Evolutionary conservation across 768 basidiomycete genomes (phyloP), one percentile per base, ranked within the genome.

Genomic region (Coprinellus micaceus): DNA sequence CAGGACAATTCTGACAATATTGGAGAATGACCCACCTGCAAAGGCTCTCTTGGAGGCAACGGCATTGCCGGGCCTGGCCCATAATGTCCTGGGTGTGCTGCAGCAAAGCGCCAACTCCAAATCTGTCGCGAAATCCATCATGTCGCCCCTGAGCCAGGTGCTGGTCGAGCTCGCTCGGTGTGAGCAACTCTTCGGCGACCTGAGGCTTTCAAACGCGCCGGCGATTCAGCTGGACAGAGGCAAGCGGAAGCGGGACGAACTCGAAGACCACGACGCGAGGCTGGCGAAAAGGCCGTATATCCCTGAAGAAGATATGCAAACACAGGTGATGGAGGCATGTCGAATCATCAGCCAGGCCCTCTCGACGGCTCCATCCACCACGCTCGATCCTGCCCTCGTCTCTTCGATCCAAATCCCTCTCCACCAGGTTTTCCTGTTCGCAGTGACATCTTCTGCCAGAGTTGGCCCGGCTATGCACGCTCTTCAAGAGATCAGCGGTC

Each of bases 361-460:
- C 45, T 68, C 64, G 43, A 61, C 69, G 7, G 66, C 79, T 25
- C 66, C 77, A 24, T 25, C 52, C 19, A 61, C 73, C 19, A 76
- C 75, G 39, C 68, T 86, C 47, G 81, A 84, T 61, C 76, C 86
- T 12, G 64, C 76, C 26, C 67, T 88, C 56, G 80, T 91, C 48
- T 73, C 85, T n/a, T 84, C 88, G 47, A 83, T 91, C 25, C 87
- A 88, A 55, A 69, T 82, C 12, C 83, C 82, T 33, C 78, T 91
- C 13, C 88, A 91, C 59, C 88, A 90, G 60, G 74, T 90, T 10
- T 91, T 90, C 66, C 74, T 90, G 26, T 92, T 91, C 66, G 82
- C 86, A 1, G 83, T 89, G 56, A 91, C 87, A 11, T 88, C 85
- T 33, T 83, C 84, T 12, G 69, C 81, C 5, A 69, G 73, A 25